Evolutionary conservation across 73 alveolate species (phyloP).

Genomic region (Tetrahymena elliotti): DNA sequence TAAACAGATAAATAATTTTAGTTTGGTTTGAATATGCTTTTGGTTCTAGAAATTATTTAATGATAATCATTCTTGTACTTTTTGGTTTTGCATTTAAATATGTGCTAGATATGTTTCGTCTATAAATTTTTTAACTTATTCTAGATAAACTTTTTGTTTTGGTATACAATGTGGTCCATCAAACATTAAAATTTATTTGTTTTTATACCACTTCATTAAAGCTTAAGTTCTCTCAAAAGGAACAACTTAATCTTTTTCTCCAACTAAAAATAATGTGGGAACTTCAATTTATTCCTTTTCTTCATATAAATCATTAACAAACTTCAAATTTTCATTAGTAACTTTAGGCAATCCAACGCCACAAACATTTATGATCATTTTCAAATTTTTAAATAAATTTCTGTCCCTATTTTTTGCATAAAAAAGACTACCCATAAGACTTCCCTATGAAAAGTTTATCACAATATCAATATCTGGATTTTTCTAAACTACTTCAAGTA

Average conservation of each 20-base stretch:
- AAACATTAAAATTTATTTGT: background rate
- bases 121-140: background rate
- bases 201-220: background rate
- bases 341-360: background rate
- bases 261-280: background rate
- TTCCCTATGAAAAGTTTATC: background rate
- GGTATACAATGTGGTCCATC: background rate
- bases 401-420: background rate
- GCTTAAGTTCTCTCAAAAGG: background rate
- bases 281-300: background rate
- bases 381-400: background rate
- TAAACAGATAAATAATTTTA: too few relatives aligned
- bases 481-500: background rate
- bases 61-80: background rate
- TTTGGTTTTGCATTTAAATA: background rate
- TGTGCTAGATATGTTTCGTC: background rate
- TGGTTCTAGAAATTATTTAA: background rate
- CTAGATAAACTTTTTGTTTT: background rate
- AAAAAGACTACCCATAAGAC: background rate
- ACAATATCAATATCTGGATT: background rate
- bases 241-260: background rate
- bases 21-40: too few relatives aligned
- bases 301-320: background rate
- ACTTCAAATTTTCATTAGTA: background rate
- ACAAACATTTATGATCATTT: background rate